Evolutionary conservation across 1,139 yeast genomes (phyloP), one percentile per base, ranked within the genome.

Genomic region (Hansenula sp.): DNA sequence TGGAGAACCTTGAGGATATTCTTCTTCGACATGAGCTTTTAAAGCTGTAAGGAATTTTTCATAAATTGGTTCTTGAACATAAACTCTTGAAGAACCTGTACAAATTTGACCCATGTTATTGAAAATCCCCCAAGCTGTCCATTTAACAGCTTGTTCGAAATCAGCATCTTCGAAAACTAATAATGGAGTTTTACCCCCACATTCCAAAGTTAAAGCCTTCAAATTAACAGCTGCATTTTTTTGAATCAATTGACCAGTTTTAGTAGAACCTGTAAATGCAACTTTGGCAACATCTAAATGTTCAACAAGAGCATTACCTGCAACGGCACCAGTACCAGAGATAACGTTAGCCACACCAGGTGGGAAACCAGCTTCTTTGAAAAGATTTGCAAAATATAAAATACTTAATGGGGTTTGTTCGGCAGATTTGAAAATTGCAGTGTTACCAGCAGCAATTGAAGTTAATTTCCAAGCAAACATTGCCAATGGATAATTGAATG

Each of bases 141-240:
- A 87, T 62, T 85, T 85, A 31, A 84, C 90, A 38, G 95, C 91
- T 60, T 81, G 81, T 0, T 81, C 85, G 39, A 89, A 65, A 60
- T 90, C 91, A 21, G 89, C 86, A 62, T 77, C 96, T 41, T 67
- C 83, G 69, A 83, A 84, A 46, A 76, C 79, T 61, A 78, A 76
- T 63, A 79, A 77, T 54, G 90, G 90, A 17, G 93, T 82, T 62
- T 90, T 90, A 48, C 97, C 97, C 52, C 98, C 98, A 59, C 95
- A 84, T 68, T 90, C 98, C 57, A 91, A 68, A n/a, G 94, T 80
- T 31, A 85, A 82, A 10, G 89, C 88, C 65, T 87, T 88, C 57
- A 76, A 60, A 51, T 76, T 70, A 11, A 73, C 61, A 18, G 89
- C 74, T 24, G 94, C 94, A 43, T 77, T 70, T 45, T 67, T 64